Evolutionary conservation across 2,329 filamentous ascomycete species (phyloP), one percentile per base, ranked within the genome.

Genomic region (Alternaria postmessia): DNA sequence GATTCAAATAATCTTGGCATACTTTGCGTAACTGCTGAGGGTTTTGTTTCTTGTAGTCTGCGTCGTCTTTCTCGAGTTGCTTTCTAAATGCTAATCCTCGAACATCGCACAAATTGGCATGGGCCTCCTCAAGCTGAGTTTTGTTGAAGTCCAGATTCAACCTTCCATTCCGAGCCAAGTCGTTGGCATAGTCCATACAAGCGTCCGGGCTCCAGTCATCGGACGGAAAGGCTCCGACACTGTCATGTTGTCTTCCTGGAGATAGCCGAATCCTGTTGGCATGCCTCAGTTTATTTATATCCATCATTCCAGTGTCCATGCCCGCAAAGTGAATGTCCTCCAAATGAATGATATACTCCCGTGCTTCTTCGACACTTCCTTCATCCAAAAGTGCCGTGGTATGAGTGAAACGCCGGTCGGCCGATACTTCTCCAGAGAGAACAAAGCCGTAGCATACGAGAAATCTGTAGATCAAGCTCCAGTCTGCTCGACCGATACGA

Each of bases 391-490:
- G n/a, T 7, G 43, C 34, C 32, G 32, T 7, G 12, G 52, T 36
- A 3, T 41, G 16, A 1, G 7, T n/a, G 28, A 59, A 57, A 32
- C 48, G 38, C 3, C 52, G 55, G 11, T 57, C 43, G 7, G 3
- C 5, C 1, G 56, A 48, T 7, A 62, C 60, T 18, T 11, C 26
- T 42, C 16, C 52, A 8, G 41, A 32, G 6, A 7, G 24, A n/a
- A 65, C 51, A 34, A 62, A 57, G 3, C 38, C 18, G 9, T 57
- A 41, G 38, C 67, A 70, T 30, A 30, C 18, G 0, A 70, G 49
- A 26, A 69, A 71, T 5, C 58, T 41, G 24, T 56, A 58, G 8
- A 70, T 64, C 26, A 70, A 20, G n/a, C n/a, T 47, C 59, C 61
- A 67, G 30, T 62, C 51, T n/a, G 46, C 57, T 16, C 22, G 42